phyloP scores from a whole-genome alignment of 2,329 filamentous ascomycete genomes.

The Hypoxylon rubiginosum region DNA sequence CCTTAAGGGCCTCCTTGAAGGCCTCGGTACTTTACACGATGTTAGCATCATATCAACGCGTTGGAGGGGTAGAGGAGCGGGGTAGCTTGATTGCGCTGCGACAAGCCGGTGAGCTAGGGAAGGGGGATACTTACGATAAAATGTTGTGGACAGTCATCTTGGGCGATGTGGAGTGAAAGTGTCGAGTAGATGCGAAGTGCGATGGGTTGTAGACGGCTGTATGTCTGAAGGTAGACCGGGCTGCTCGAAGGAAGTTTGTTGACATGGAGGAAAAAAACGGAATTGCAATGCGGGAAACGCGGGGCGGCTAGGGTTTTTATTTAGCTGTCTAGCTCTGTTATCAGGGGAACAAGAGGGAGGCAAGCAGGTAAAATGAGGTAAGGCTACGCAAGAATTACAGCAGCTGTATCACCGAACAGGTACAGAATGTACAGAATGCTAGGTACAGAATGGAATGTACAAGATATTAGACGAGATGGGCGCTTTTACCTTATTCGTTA shows the following conservation, averaged over 20 bases:
- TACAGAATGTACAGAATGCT: neutral
- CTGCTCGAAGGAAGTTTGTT: slow-evolving; percentile 42
- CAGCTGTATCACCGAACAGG: neutral
- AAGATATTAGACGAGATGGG: neutral
- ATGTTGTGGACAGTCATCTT: slow-evolving; percentile 61
- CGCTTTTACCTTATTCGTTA: neutral
- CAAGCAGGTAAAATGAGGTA: slow-evolving; percentile 2
- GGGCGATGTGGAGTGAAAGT: slow-evolving; percentile 57
- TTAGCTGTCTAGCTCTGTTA: slow-evolving; percentile 6
- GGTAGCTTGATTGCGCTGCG: slow-evolving; percentile 13
- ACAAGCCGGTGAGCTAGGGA: neutral
- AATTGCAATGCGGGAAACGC: slow-evolving; percentile 19
- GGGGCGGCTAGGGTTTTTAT: slow-evolving; percentile 26
- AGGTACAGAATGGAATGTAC: too few relatives aligned
- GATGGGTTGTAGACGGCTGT: slow-evolving; percentile 38
- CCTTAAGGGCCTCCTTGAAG: slow-evolving; percentile 49
- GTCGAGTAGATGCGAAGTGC: slow-evolving; percentile 43
- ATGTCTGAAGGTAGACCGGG: slow-evolving; percentile 43
- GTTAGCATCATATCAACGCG: slow-evolving; percentile 26
- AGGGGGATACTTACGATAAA: slow-evolving; percentile 51
- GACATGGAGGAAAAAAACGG: slow-evolving; percentile 37
- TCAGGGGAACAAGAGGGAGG: slow-evolving; percentile 14
- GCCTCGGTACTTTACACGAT: slow-evolving; percentile 45
- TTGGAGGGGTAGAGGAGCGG: slow-evolving; percentile 20
- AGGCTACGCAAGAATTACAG: slow-evolving; percentile 20